A percentile compares a stretch with the other conserved stretches of the same genome.
phyloP scores from a whole-genome alignment of 176 grass and related monocot genomes.

The Echinochloa phyllopogon region DNA sequence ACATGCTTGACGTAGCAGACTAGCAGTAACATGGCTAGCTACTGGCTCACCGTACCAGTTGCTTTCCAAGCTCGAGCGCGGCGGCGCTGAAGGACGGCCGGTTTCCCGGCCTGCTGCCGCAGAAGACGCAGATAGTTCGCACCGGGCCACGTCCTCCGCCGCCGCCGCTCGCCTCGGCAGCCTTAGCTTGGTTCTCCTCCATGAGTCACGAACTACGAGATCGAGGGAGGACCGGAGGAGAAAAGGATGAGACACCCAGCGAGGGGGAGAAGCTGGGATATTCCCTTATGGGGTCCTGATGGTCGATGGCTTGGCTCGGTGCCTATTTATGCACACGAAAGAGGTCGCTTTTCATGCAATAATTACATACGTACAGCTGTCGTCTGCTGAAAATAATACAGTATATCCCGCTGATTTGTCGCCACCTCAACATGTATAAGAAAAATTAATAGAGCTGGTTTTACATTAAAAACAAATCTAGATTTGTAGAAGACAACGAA shows the following conservation, averaged over 20 bases:
- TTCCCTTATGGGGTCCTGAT: background rate
- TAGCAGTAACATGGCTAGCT: background rate
- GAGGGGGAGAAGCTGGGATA: background rate
- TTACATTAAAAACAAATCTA: background rate
- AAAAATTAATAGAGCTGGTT: no score
- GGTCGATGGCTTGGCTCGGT: background rate
- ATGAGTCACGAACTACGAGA: constrained; percentile 29
- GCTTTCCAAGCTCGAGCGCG: constrained; percentile 79
- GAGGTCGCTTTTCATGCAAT: background rate
- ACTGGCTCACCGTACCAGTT: constrained; percentile 53
- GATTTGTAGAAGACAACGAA: no score
- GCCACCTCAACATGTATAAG: background rate
- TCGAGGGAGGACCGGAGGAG: background rate
- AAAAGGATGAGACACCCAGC: background rate
- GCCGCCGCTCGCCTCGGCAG: background rate
- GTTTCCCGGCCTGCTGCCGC: constrained; percentile 79
- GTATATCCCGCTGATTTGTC: background rate
- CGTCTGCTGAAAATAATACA: background rate
- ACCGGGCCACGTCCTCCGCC: constrained; percentile 29
- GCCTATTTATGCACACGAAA: constrained; percentile 46
- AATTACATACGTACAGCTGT: background rate
- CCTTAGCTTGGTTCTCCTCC: constrained; percentile 51
- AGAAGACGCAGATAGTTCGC: constrained; percentile 83
- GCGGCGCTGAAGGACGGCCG: constrained; percentile 79
- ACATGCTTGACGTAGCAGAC: background rate